Percentiles rank a stretch among this genome's conserved stretches.
These are phyloP conservation scores for Salix udensis DNA, from an alignment of 345 rosid species.

Conservation along the genomic window DNA sequence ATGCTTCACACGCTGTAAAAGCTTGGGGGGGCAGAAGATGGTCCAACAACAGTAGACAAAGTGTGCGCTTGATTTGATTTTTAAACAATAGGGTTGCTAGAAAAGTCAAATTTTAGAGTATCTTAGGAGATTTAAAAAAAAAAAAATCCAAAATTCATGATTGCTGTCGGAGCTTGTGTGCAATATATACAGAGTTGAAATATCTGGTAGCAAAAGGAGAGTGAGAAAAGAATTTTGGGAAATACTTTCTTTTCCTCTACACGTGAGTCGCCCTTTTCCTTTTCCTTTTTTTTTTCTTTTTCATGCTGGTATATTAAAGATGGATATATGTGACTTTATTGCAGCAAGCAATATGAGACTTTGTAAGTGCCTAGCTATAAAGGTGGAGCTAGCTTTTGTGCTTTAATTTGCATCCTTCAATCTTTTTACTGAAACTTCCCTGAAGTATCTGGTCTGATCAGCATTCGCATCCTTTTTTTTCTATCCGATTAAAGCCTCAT, in stretches of 20 bases:
- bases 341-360: background rate
- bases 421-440: background rate
- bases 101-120: conserved; percentile 1
- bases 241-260: conserved; percentile 18
- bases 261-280: conserved; percentile 22
- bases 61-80: background rate
- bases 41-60: background rate
- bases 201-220: conserved; percentile 5
- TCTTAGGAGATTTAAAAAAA: conserved; percentile 1
- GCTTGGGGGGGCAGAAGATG: background rate
- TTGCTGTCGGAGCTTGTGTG: background rate
- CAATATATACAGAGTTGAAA: background rate
- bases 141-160: conserved; percentile 1
- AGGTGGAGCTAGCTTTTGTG: background rate
- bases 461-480: too few species aligned
- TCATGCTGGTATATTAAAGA: background rate
- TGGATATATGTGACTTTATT: background rate
- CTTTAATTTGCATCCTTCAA: background rate
- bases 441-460: too few species aligned
- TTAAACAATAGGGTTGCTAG: background rate
- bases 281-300: background rate
- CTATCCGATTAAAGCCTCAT: background rate
- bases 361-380: too few species aligned
- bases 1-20: background rate
- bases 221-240: conserved; percentile 1